Conservation (phyloP, 2,329 filamentous ascomycete genomes). For the Fusarium tupiense region DNA sequence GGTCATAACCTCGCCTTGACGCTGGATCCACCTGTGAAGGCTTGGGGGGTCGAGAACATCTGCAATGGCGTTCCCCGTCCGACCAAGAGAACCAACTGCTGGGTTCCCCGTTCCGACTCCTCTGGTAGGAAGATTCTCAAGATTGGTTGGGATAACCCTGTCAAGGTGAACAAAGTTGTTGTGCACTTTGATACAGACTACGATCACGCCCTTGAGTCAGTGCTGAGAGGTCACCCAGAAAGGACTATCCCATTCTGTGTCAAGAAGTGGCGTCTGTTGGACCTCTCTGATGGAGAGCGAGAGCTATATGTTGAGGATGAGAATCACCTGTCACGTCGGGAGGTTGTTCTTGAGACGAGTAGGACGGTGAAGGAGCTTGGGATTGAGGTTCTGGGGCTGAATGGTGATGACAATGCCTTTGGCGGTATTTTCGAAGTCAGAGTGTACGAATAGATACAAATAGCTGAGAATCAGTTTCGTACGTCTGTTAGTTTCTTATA, state of each 20-base stretch:
- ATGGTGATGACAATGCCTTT: background rate
- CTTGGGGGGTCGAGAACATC: background rate
- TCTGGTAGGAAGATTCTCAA: background rate
- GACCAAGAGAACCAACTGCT: constrained; percentile 12
- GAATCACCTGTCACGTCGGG: background rate
- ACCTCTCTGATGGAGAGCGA: background rate
- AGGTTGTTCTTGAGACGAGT: background rate
- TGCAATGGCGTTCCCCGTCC: background rate
- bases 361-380: background rate
- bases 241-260: constrained; percentile 8
- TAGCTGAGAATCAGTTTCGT: accelerated
- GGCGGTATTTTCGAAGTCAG: constrained; percentile 7
- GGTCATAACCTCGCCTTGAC: background rate
- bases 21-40: background rate
- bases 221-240: constrained; percentile 8
- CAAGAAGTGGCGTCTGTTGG: constrained; percentile 1
- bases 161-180: background rate
- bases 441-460: background rate
- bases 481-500: accelerated
- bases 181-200: constrained; percentile 13
- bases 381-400: background rate
- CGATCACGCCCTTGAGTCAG: constrained; percentile 13
- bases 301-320: background rate
- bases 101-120: background rate
- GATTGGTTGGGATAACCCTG: background rate